These are phyloP conservation scores for Mucuna pruriens DNA, from an alignment of 306 rosid species.

Conservation along the genomic window DNA sequence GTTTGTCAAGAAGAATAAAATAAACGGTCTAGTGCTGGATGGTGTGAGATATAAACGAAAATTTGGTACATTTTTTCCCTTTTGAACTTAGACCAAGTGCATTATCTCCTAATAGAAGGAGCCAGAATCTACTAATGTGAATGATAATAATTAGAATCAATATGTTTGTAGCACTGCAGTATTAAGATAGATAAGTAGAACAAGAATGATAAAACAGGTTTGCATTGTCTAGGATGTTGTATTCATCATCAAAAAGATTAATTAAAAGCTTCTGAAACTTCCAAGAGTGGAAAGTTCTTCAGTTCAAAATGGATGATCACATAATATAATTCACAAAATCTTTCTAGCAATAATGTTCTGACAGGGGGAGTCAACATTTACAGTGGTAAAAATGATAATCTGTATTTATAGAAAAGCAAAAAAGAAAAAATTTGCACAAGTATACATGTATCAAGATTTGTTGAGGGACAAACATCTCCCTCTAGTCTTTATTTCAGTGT, in stretches of 20 bases:
- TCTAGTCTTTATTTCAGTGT: slow-evolving; percentile 58
- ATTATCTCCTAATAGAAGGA: neutral
- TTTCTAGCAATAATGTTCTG: slow-evolving; percentile 43
- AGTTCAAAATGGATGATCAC: slow-evolving; percentile 40
- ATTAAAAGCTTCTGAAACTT: neutral
- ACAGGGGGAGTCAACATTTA: slow-evolving; percentile 47
- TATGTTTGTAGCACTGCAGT: neutral
- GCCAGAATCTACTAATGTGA: neutral
- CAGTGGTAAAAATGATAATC: slow-evolving; percentile 51
- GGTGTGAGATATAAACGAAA: neutral
- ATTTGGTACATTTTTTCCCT: neutral
- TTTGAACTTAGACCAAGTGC: neutral
- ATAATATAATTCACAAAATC: slow-evolving; percentile 41
- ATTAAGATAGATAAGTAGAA: slow-evolving; percentile 26
- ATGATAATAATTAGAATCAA: neutral
- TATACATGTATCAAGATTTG: slow-evolving; percentile 55
- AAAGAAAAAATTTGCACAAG: slow-evolving; percentile 49
- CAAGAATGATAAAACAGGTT: slow-evolving; percentile 12
- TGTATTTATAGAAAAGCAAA: slow-evolving; percentile 52
- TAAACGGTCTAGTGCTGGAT: neutral
- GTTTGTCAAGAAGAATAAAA: neutral
- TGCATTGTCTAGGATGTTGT: slow-evolving; percentile 5
- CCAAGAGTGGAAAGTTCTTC: slow-evolving; percentile 30
- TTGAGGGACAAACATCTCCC: slow-evolving; percentile 33
- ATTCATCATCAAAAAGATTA: slow-evolving; percentile 25